Percentiles rank a stretch among this genome's conserved stretches.
phyloP scores from a whole-genome alignment of 371 early-diverging fungal species.

The Enterocytospora artemiae region DNA sequence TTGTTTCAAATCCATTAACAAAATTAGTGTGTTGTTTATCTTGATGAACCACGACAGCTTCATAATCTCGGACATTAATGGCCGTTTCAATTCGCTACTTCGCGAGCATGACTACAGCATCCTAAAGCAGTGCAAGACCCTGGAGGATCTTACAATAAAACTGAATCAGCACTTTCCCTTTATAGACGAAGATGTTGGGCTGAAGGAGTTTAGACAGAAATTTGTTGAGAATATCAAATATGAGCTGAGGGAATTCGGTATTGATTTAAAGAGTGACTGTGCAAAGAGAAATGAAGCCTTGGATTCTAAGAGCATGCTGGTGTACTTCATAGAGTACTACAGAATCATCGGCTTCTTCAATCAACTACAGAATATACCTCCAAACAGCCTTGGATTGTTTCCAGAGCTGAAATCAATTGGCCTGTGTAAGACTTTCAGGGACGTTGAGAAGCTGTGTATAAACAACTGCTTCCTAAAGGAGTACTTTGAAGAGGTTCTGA shows the following conservation, averaged over 20 bases:
- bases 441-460: constrained; percentile 52
- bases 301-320: constrained; percentile 27
- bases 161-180: constrained; percentile 31
- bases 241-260: constrained; percentile 33
- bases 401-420: constrained; percentile 48
- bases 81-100: constrained; percentile 44
- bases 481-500: constrained; percentile 39
- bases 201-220: constrained; percentile 24
- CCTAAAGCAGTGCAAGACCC: constrained; percentile 36
- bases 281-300: no score
- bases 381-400: constrained; percentile 37
- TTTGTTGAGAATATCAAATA: constrained; percentile 26
- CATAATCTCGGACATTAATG: constrained; percentile 39
- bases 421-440: constrained; percentile 46
- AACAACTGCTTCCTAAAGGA: constrained; percentile 50
- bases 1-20: no score
- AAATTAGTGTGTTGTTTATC: not conserved
- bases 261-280: not conserved
- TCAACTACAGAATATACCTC: constrained; percentile 28
- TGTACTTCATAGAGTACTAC: constrained; percentile 48
- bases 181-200: constrained; percentile 27
- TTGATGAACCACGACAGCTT: constrained; percentile 12
- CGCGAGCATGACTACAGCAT: constrained; percentile 40
- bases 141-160: constrained; percentile 53
- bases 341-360: constrained; percentile 53